Base-by-base conservation (phyloP, 805 yeast species). In the Zygosaccharomyces bisporus region DNA sequence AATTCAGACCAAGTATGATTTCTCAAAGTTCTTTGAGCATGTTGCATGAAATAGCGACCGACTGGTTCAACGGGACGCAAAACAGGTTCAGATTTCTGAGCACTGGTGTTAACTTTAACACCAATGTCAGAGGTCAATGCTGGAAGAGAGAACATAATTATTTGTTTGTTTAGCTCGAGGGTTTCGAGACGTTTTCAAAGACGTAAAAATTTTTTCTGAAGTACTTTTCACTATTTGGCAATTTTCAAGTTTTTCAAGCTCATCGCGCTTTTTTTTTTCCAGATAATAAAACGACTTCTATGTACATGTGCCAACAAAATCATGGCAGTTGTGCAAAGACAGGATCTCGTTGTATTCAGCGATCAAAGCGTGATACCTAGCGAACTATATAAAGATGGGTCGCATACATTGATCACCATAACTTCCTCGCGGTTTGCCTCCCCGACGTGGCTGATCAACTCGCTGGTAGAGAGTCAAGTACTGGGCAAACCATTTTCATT, bases 1-100 rank as follows among this genome's bases (percentile, higher is more conserved):
- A 79, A 93, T 71, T 93, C 98, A 44, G 97, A 88, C 96, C 97
- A 93, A 39, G 98, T 88, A 73, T 95, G 96, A 67, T 96, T 96
- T 72, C 96, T 82, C 58, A 90, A 75, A 43, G 95, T 79, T 76
- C 99, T 86, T 56, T 95, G 81, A 47, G 98, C 98, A 63, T 93
- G 99, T 41, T 96, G 96, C 58, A 93, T 74, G 73, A 90, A 93
- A 65, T 79, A 86, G 51, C 95, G 91, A 45, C 99, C 99, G 55
- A 91, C 96, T 30, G 99, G 98, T 72, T 93, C 99, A 51, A 90
- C 74, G 48, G 91, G 83, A 67, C 96, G 84, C 57, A 84, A 83
- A 37, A 75, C 75, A 38, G 89, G 74, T 18, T 79, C 75, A 37
- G 84, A 60, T 64, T 72, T 78, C 45, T 73, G 70, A 52, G 77